Base-by-base conservation (phyloP, 1,139 yeast genomes). In the Debaryomyces robertsiae region DNA sequence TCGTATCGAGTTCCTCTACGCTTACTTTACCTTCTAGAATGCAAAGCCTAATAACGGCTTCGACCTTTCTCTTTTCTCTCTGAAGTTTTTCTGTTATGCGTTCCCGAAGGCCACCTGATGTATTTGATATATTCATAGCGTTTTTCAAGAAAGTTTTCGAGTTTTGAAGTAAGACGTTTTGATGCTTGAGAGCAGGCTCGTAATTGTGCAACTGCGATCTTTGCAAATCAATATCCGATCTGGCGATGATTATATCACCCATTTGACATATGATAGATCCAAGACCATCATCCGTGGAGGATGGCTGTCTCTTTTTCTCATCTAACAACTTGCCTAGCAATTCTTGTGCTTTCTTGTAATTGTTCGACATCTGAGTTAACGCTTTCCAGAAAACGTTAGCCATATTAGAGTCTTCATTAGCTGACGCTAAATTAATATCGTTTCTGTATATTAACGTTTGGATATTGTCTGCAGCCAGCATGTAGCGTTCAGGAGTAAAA, bases 221-320 rank as follows among this genome's bases (percentile, higher is more conserved):
- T 53, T 77, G 81, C n/a, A 76, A 50, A 40, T 77, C 82, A 4
- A 77, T 64, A 52, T 79, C 83, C 1, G 80, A 71, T 40, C 82
- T 58, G 29, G 75, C 79, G 18, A 77, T 71, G 29, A 69, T 54
- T 0, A 77, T 58, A 4, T 71, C 65, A 46, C 78, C 62, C 2
- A 76, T 47, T 43, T 72, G 75, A 6, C 71, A 61, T 9, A 74
- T 61, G 17, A 71, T 46, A 0, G 61, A 48, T 1, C 77, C 77
- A 27, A 68, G 46, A 14, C 65, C 64, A 30, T 59, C 53, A 23
- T 47, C 58, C 9, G 48, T 54, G 2, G 57, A 55, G 14, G 49
- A 48, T 13, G 51, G 51, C 10, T 44, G 39, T 33, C 45, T 52
- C 39, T 48, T 57, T 44, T 57, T 58, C 18, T 35, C 30, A 1